Conservation (phyloP, 1,139 yeast species). For the Wickerhamomyces sp. region DNA sequence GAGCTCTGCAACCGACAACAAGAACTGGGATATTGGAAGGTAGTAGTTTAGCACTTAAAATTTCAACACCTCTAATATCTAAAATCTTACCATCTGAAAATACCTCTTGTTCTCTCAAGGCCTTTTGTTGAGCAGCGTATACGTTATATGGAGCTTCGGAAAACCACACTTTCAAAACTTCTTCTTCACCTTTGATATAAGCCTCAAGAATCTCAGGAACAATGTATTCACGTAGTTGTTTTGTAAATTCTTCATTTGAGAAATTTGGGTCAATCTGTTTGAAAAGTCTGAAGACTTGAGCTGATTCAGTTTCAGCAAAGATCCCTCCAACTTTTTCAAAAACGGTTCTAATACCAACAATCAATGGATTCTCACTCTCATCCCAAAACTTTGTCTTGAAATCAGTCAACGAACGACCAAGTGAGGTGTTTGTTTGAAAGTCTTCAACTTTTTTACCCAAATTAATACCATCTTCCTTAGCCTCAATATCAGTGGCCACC, state of each 20-base stretch:
- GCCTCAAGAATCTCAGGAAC: constrained; percentile 96
- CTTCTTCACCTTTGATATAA: constrained; percentile 86
- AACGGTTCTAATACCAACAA: constrained; percentile 75
- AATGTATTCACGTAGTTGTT: constrained; percentile 84
- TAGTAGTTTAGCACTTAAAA: constrained; percentile 79
- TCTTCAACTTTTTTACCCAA: constrained; percentile 63
- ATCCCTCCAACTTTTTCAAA: constrained; percentile 72
- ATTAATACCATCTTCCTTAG: constrained; percentile 53
- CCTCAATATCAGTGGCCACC: constrained; percentile 77
- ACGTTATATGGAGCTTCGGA: constrained; percentile 97
- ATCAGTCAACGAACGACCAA: constrained; percentile 62
- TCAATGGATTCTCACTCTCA: constrained; percentile 90
- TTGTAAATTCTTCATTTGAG: constrained; percentile 72
- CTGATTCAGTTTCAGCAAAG: constrained; percentile 95
- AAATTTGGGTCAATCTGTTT: constrained; percentile 88
- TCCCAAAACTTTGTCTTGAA: constrained; percentile 74
- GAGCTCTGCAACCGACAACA: constrained; percentile 94
- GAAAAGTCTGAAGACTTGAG: constrained; percentile 81
- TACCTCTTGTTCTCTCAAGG: constrained; percentile 85
- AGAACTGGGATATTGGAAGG: constrained; percentile 92
- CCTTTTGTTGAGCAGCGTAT: constrained; percentile 91
- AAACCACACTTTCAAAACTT: constrained; percentile 81
- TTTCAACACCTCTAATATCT: constrained; percentile 94
- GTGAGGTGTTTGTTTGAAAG: constrained; percentile 60
- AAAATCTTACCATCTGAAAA: constrained; percentile 88